Evolutionary conservation across 1,284 basidiomycete species (phyloP).

Genomic region (Amylostereum areolatum): DNA sequence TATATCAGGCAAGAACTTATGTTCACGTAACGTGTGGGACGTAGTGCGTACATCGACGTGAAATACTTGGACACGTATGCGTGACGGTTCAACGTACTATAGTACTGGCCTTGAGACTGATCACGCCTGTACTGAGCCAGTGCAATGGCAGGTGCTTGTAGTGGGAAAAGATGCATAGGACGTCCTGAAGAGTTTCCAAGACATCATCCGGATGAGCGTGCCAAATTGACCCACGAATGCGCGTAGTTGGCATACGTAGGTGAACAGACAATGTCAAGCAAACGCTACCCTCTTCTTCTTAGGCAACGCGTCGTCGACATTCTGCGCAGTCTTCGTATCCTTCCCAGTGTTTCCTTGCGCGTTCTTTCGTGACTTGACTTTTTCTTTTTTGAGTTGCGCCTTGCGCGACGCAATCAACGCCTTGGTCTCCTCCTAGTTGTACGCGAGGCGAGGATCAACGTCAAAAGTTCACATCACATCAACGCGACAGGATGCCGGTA

Average conservation of each 20-base stretch:
- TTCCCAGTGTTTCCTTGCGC: neutral
- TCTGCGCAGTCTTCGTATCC: neutral
- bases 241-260: neutral
- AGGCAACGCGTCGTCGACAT: neutral
- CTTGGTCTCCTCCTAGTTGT: constrained; percentile 20
- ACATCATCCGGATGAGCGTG: neutral
- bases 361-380: constrained; percentile 19
- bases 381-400: constrained; percentile 21
- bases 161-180: too few relatives aligned
- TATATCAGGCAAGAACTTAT: too few relatives aligned
- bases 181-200: too few relatives aligned
- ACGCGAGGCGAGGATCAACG: too few relatives aligned
- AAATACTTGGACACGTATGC: too few relatives aligned
- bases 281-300: constrained; percentile 5
- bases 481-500: neutral
- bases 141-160: too few relatives aligned
- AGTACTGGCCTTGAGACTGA: too few relatives aligned
- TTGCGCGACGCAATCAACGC: constrained; percentile 19
- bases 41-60: too few relatives aligned
- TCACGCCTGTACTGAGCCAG: too few relatives aligned
- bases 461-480: neutral
- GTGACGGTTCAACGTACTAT: too few relatives aligned
- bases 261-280: neutral
- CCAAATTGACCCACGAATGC: neutral
- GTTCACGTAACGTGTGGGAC: too few relatives aligned